phyloP scores from a whole-genome alignment of 1,139 yeast species.

The Sugiyamaella castrensis region DNA sequence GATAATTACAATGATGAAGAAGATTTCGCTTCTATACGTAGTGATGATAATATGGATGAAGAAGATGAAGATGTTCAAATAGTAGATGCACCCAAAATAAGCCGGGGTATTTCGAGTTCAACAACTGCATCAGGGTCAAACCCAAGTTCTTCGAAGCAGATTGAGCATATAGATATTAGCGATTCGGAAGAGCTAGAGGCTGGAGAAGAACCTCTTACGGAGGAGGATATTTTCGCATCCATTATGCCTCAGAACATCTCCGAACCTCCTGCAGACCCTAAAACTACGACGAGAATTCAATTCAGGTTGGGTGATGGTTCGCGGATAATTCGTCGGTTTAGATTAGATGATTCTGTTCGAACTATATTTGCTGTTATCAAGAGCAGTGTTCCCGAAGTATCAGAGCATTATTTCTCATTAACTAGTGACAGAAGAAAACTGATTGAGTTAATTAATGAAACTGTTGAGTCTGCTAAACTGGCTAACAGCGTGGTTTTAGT shows the following conservation, averaged over 20 bases:
- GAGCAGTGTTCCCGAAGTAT: slow-evolving; percentile 49
- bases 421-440: slow-evolving; percentile 65
- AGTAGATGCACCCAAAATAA: slow-evolving; percentile 1
- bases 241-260: slow-evolving; percentile 50
- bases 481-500: slow-evolving; percentile 77
- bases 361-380: slow-evolving; percentile 60
- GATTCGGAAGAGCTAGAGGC: slow-evolving; percentile 12
- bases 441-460: slow-evolving; percentile 52
- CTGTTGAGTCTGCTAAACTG: slow-evolving; percentile 73
- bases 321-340: slow-evolving; percentile 73
- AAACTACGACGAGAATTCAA: slow-evolving; percentile 73
- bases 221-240: slow-evolving; percentile 41
- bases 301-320: slow-evolving; percentile 84
- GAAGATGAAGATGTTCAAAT: slow-evolving; percentile 13
- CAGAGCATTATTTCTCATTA: slow-evolving; percentile 54
- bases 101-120: neutral
- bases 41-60: slow-evolving; percentile 14
- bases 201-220: slow-evolving; percentile 22
- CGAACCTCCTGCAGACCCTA: slow-evolving; percentile 57
- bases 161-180: neutral
- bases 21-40: slow-evolving; percentile 14
- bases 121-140: neutral
- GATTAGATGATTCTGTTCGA: slow-evolving; percentile 54
- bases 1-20: neutral
- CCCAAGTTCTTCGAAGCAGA: neutral